Conservation (phyloP, 805 yeast genomes). For the Candida broadrunensis region DNA sequence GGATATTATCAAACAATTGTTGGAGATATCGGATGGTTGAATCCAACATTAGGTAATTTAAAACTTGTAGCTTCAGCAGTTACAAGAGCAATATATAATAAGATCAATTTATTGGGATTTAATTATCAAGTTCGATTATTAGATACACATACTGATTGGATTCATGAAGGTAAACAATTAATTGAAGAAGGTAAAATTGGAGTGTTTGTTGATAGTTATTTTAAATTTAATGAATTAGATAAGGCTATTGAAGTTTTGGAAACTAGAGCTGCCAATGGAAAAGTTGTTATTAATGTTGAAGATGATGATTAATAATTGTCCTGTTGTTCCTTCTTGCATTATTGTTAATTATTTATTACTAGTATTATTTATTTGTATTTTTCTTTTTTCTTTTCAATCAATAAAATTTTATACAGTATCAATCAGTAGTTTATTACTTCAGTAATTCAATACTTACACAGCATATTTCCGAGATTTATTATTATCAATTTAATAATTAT, state of each 20-base stretch:
- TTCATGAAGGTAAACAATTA: conserved; percentile 29
- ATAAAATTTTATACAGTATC: too few relatives aligned
- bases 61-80: not conserved
- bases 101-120: not conserved
- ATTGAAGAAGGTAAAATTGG: conserved; percentile 43
- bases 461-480: too few relatives aligned
- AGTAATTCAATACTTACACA: too few relatives aligned
- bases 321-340: too few relatives aligned
- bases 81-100: not conserved
- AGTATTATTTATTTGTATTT: too few relatives aligned
- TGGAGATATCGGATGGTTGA: conserved; percentile 56
- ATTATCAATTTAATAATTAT: too few relatives aligned
- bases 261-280: conserved; percentile 59
- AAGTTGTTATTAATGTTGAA: conserved; percentile 47
- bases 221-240: conserved; percentile 45
- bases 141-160: conserved; percentile 6
- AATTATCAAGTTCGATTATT: not conserved
- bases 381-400: too few relatives aligned
- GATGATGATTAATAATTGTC: too few relatives aligned
- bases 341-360: too few relatives aligned
- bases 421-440: too few relatives aligned
- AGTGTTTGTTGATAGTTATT: conserved; percentile 53
- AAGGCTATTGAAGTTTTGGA: conserved; percentile 49
- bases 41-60: not conserved
- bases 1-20: conserved; percentile 48